Conservation (phyloP, 345 rosid genomes). For the Syzygium aqueum region DNA sequence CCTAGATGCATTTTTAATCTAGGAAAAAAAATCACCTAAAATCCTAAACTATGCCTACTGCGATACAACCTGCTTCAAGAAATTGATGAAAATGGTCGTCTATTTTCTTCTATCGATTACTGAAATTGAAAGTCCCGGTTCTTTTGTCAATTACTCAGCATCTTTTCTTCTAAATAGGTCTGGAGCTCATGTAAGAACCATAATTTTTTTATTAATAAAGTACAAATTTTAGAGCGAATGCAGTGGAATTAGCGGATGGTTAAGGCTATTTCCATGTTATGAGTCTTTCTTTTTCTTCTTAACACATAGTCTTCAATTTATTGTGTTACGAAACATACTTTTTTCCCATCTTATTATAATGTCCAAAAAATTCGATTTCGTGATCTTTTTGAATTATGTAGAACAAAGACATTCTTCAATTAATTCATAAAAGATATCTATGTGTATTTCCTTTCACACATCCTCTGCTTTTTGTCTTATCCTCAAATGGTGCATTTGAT, state of each 20-base stretch:
- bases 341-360: neutral
- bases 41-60: too few species aligned
- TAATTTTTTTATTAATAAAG: neutral
- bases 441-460: neutral
- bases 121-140: neutral
- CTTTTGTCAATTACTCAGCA: neutral
- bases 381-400: neutral
- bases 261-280: neutral
- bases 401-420: neutral
- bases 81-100: neutral
- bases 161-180: neutral
- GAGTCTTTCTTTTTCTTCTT: neutral
- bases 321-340: neutral
- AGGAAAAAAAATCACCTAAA: too few species aligned
- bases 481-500: neutral
- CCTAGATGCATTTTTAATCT: neutral
- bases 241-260: neutral
- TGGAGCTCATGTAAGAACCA: neutral
- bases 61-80: neutral
- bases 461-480: neutral
- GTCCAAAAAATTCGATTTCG: neutral
- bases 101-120: neutral
- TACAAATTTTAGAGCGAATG: neutral
- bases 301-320: neutral
- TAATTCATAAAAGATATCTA: neutral